A percentile compares a stretch with the other conserved stretches of the same genome.
phyloP scores from a whole-genome alignment of 1,284 basidiomycete genomes.

The Moesziomyces sp. region DNA sequence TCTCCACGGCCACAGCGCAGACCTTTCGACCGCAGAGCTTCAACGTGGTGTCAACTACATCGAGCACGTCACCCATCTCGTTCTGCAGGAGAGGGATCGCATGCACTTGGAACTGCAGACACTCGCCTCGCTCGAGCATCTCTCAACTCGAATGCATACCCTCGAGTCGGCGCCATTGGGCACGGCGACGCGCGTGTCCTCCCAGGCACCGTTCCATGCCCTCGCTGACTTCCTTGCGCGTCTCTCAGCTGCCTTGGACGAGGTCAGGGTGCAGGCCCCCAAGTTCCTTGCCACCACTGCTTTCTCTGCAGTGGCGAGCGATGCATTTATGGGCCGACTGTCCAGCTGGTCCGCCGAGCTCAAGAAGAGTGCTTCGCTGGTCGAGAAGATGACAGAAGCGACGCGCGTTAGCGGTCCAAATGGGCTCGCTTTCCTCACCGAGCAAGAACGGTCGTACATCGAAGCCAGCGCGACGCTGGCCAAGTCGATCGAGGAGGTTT shows the following conservation, averaged over 20 bases:
- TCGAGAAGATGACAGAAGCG: conserved; percentile 13
- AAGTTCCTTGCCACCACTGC: conserved; percentile 29
- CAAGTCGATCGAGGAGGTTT: conserved; percentile 9
- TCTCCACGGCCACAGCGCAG: conserved; percentile 79
- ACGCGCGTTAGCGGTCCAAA: neutral
- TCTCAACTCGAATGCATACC: conserved; percentile 13
- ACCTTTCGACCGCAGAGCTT: conserved; percentile 85
- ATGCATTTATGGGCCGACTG: conserved; percentile 9
- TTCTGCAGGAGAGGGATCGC: conserved; percentile 46
- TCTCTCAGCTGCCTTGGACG: conserved; percentile 24
- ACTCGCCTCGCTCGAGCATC: conserved; percentile 22
- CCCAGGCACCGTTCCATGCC: conserved; percentile 15
- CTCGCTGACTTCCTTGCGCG: conserved; percentile 36
- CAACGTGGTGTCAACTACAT: conserved; percentile 81
- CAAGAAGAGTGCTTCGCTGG: conserved; percentile 7
- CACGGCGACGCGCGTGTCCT: conserved; percentile 5
- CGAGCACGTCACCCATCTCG: conserved; percentile 74
- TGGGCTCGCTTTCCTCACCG: conserved; percentile 25
- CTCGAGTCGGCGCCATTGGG: conserved; percentile 14
- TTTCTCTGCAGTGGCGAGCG: conserved; percentile 17
- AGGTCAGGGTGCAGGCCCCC: conserved; percentile 30
- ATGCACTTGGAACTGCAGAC: conserved; percentile 29
- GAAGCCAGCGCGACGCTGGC: conserved; percentile 13
- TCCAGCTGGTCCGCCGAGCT: conserved; percentile 17
- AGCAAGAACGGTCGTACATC: conserved; percentile 14